Evolutionary conservation across 179 eudicot species (phyloP).

Genomic region (Drosera spatulata): DNA sequence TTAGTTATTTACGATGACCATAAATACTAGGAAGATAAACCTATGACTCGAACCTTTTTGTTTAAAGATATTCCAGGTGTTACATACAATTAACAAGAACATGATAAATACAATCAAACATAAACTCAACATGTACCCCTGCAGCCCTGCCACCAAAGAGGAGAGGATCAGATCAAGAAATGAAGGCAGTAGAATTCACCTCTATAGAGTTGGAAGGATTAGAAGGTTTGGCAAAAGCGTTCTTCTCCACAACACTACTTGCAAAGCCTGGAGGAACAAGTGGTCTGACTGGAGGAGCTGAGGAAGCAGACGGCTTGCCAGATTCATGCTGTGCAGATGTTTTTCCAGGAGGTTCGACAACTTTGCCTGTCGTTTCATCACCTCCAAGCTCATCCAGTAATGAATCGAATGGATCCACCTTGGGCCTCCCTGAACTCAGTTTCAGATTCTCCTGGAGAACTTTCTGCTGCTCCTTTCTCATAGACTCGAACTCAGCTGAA

Average conservation of each 20-base stretch:
- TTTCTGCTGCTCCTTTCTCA: conserved; percentile 94
- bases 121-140: not conserved
- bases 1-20: too few relatives aligned
- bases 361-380: conserved; percentile 26
- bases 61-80: too few relatives aligned
- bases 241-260: conserved; percentile 48
- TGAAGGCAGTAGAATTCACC: conserved; percentile 21
- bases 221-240: conserved; percentile 27
- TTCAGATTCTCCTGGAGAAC: conserved; percentile 77
- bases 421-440: conserved; percentile 36
- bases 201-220: conserved; percentile 25
- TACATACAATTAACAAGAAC: too few relatives aligned
- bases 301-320: conserved; percentile 32
- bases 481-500: conserved; percentile 83
- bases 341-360: conserved; percentile 20
- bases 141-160: too few relatives aligned
- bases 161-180: not conserved
- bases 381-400: conserved; percentile 29
- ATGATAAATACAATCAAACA: not conserved
- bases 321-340: conserved; percentile 34
- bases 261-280: conserved; percentile 96
- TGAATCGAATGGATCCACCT: conserved; percentile 22
- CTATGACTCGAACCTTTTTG: too few relatives aligned
- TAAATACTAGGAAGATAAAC: too few relatives aligned
- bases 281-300: conserved; percentile 56